Evolutionary conservation across 106 monocot species (phyloP).

Genomic region (Gastrodia elata): DNA sequence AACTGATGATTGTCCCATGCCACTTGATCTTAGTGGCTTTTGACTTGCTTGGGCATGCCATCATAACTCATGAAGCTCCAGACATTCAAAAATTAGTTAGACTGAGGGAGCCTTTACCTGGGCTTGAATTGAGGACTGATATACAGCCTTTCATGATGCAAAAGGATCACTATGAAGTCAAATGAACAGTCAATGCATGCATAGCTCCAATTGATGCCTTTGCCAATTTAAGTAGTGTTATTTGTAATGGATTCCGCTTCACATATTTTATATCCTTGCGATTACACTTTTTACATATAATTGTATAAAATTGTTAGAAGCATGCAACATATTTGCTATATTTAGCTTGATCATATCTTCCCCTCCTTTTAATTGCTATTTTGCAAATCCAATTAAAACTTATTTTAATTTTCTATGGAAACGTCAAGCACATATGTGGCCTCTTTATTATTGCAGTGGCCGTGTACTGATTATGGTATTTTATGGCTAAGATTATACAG

Average conservation of each 20-base stretch:
- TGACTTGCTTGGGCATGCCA: background rate
- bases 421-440: background rate
- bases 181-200: background rate
- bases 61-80: background rate
- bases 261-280: no score
- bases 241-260: no score
- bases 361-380: background rate
- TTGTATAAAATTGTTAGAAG: background rate
- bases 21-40: background rate
- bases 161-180: background rate
- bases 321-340: background rate
- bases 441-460: background rate
- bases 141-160: background rate
- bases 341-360: background rate
- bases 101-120: background rate
- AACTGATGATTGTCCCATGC: background rate
- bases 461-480: background rate
- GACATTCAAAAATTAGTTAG: background rate
- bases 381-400: background rate
- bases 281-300: background rate
- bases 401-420: background rate
- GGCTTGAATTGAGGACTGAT: background rate
- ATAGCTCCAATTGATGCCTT: background rate
- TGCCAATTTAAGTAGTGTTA: background rate
- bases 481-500: constrained; percentile 2